Conservation (phyloP, 1,284 basidiomycete genomes). For the Puccinia sorghi region DNA sequence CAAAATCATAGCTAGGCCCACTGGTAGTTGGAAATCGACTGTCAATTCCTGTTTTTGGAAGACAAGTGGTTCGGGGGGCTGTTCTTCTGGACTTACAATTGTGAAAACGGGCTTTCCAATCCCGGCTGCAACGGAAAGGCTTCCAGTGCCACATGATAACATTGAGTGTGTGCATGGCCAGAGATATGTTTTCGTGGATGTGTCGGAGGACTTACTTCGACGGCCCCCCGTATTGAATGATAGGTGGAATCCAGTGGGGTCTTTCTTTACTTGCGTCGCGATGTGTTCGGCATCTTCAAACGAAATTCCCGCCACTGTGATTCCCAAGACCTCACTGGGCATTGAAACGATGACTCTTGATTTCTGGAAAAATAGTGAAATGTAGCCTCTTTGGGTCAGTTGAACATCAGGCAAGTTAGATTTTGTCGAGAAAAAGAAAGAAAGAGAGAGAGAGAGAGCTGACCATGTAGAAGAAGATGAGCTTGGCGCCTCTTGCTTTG, state of each 20-base stretch:
- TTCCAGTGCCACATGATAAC: background rate
- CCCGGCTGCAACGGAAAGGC: constrained; percentile 37
- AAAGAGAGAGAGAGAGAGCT: background rate
- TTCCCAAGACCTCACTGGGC: background rate
- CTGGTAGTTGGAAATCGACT: background rate
- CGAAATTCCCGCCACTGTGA: constrained; percentile 16
- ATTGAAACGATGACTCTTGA: constrained; percentile 21
- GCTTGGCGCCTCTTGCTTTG: constrained; percentile 41
- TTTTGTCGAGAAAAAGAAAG: background rate
- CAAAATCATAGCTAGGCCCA: constrained; percentile 46
- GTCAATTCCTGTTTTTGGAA: background rate
- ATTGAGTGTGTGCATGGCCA: background rate
- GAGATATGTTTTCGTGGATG: background rate
- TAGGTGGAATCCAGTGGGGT: constrained; percentile 7
- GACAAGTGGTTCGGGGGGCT: background rate
- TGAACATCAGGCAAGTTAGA: background rate
- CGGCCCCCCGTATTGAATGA: background rate
- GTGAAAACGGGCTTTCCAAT: constrained; percentile 43
- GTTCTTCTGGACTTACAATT: constrained; percentile 14
- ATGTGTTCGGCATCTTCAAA: constrained; percentile 14
- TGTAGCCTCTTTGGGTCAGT: background rate
- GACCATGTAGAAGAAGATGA: constrained; percentile 49
- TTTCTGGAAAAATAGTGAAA: background rate
- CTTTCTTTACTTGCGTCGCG: background rate
- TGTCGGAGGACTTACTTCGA: background rate